Base-by-base conservation (phyloP, 257 asterid species). In the Sherardia arvensis region DNA sequence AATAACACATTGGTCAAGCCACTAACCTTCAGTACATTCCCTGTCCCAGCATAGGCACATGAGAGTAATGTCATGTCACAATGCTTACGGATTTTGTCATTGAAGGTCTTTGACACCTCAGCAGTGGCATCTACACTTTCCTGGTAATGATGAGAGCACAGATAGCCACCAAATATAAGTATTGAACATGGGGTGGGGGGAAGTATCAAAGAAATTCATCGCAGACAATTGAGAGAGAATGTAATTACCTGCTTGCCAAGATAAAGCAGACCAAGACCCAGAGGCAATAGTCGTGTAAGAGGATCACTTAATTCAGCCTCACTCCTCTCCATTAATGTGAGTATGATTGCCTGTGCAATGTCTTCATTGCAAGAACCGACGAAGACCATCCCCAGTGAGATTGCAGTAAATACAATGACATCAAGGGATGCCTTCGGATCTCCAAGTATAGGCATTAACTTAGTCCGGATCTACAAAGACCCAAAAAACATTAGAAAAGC, bases 31-130 rank as follows among this genome's bases (percentile, higher is more conserved):
- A 90, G 85, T 62, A 93, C 99, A 68, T 93, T 90, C 67, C 99
- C 96, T 0, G 97, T 93, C 68, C 99, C 99, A 3, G 97, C 99
- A 79, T 89, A 93, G 10, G 97, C 99, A 80, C 99, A 93, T 30
- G 99, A 82, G 12, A 87, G 87, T 67, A 93, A 78, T 62, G 92
- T 90, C 94, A 90, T 93, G 72, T 87, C 97, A 56, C 96, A 87
- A 59, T 90, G 86, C 78, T 85, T 82, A 70, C 95, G 80, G 66
- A 93, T 38, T 38, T 90, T 90, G 68, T 84, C 92, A 17, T 14
- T 68, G 80, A 38, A 38, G 18, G 47, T 38, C 47, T 38, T 38
- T 10, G 47, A 38, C 69, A 87, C 97, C 68, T 88, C 95, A 34
- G 95, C 76, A 21, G 95, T 92, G 65, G 95, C 98, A 73, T 92